Evolutionary conservation across 148 eudicot genomes (phyloP), one percentile per base, ranked within the genome.

Genomic region (Heliamphora exappendiculata): DNA sequence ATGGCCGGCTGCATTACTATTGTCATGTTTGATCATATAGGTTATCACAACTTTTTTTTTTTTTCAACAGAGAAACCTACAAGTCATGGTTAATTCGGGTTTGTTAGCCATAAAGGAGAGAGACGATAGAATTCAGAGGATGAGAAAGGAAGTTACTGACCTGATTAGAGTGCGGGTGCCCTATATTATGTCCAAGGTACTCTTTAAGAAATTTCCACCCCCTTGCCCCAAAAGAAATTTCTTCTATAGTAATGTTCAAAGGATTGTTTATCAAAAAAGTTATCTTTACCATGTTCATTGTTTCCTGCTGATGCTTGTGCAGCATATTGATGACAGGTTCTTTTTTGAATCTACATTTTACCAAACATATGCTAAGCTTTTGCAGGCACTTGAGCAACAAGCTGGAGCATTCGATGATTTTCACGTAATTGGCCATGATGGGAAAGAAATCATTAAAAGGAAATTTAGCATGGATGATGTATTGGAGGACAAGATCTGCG

Each of bases 401-500:
- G 78, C 78, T 80, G 89, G 91, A 67, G 78, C 82, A 55, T 84
- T 87, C 86, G 89, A 90, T 81, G 88, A 93, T 80, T 62, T 87
- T 77, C 94, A 87, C 81, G 93, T 87, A 74, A 72, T 82, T 80
- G 85, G 82, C 67, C 83, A 73, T 60, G 84, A 79, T 79, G 92
- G 84, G 74, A 93, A 84, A 79, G 87, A 85, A 66, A 53, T 78
- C 36, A 53, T 72, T 63, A 91, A 89, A 84, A 80, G 86, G 57
- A 85, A 87, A 79, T 84, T 74, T 82, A 77, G 77, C 75, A 93
- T 91, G 91, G 97, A 96, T 84, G 81, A 81, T 78, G 81, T 87
- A 42, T 65, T 96, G 80, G 99, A 96, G 82, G 97, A 91, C 82
- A 93, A 88, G 85, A 90, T 96, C 49, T 93, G 99, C 79, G 97